Percentiles rank a stretch among this genome's conserved stretches.
Evolutionary conservation across 352 stramenopile genomes (phyloP).

Genomic region (Bremia lactucae): DNA sequence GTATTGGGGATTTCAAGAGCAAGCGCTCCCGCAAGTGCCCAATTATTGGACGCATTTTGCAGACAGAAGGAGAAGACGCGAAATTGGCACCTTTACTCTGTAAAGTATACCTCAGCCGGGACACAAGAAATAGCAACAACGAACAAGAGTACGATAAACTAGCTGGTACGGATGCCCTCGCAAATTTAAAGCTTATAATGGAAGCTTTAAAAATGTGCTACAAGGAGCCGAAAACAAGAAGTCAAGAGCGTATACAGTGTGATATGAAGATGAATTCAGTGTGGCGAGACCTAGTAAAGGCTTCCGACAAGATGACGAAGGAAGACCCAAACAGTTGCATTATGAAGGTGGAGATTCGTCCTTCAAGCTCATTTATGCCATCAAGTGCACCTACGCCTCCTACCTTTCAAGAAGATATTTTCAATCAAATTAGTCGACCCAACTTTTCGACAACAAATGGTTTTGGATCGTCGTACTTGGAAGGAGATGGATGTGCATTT

Average conservation of each 20-base stretch:
- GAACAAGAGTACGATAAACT: slow-evolving; percentile 29
- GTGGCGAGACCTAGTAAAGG: slow-evolving; percentile 47
- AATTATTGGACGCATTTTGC: slow-evolving; percentile 60
- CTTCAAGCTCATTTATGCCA: slow-evolving; percentile 13
- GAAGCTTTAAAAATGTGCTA: slow-evolving; percentile 71
- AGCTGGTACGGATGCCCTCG: slow-evolving; percentile 51
- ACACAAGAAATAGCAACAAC: slow-evolving; percentile 15
- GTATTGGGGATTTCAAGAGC: slow-evolving; percentile 77
- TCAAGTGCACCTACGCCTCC: slow-evolving; percentile 33
- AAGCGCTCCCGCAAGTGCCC: slow-evolving; percentile 75
- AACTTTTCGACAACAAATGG: slow-evolving; percentile 74
- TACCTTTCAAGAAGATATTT: slow-evolving; percentile 80
- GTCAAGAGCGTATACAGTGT: slow-evolving; percentile 53
- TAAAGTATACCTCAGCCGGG: slow-evolving; percentile 38
- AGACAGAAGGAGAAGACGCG: slow-evolving; percentile 38
- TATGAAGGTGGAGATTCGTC: slow-evolving; percentile 34
- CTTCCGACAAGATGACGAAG: slow-evolving; percentile 34
- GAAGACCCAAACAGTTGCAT: slow-evolving; percentile 48
- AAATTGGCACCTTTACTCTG: slow-evolving; percentile 50
- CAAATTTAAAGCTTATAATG: slow-evolving; percentile 77
- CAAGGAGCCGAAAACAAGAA: slow-evolving; percentile 58
- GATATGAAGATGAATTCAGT: slow-evolving; percentile 35
- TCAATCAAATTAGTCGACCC: slow-evolving; percentile 79
- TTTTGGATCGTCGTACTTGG: slow-evolving; percentile 79
- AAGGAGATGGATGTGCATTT: slow-evolving; percentile 75